Evolutionary conservation across 192 early-diverging fungal genomes (phyloP).

Genomic region (Coemansia sp.): DNA sequence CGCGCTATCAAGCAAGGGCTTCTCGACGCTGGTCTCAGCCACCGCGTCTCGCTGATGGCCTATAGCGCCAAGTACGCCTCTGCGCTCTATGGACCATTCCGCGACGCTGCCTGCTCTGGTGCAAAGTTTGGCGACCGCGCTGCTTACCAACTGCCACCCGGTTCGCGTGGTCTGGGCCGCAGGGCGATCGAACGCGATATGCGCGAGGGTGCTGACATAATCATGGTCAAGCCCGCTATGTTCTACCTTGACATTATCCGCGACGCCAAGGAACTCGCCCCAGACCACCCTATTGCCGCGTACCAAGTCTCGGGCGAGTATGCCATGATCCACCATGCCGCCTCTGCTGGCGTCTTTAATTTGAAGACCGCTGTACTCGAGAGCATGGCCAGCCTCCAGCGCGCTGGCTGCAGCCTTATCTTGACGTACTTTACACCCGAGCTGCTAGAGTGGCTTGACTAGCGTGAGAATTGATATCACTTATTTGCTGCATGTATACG

Average conservation of each 20-base stretch:
- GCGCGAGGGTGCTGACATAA: conserved; percentile 91
- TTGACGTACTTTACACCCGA: conserved; percentile 96
- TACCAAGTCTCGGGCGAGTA: conserved; percentile 96
- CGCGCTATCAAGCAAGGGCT: conserved; percentile 88
- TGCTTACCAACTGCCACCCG: conserved; percentile 92
- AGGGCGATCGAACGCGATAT: conserved; percentile 88
- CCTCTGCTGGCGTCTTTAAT: conserved; percentile 81
- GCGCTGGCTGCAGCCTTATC: conserved; percentile 93
- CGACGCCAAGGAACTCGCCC: conserved; percentile 72
- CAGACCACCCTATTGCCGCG: conserved; percentile 91
- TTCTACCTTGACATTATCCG: conserved; percentile 96
- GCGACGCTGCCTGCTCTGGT: conserved; percentile 94
- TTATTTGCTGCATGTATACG: background rate
- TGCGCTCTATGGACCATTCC: conserved; percentile 96
- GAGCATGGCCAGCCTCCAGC: conserved; percentile 73
- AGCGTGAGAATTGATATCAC: background rate
- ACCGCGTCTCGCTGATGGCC: conserved; percentile 88
- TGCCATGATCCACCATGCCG: conserved; percentile 83
- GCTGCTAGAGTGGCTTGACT: conserved; percentile 88
- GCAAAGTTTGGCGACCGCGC: conserved; percentile 89
- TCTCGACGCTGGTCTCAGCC: conserved; percentile 69
- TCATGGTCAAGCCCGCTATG: conserved; percentile 97
- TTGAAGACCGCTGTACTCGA: conserved; percentile 86
- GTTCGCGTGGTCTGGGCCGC: conserved; percentile 86
- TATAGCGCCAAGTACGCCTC: conserved; percentile 98